Percentiles rank a stretch among this genome's conserved stretches.
phyloP scores from a whole-genome alignment of 495 filamentous ascomycete genomes.

The Trichocladium uniseriatum region DNA sequence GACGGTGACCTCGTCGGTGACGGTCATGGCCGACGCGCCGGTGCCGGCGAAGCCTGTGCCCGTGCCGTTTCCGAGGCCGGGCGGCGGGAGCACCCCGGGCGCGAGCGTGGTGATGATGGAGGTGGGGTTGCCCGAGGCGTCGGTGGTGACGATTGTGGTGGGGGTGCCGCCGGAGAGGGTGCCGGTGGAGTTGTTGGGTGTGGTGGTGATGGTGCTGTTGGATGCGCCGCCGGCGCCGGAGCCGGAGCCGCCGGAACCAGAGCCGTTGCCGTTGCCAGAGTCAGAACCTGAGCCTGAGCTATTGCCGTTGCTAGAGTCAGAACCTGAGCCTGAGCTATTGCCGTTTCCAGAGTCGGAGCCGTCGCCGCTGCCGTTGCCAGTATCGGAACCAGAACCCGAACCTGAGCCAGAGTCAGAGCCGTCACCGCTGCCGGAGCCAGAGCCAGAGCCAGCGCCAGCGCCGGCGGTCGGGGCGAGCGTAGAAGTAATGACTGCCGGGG shows the following conservation, averaged over 20 bases:
- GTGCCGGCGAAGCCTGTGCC: neutral
- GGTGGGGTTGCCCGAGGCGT: neutral
- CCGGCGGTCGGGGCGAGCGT: neutral
- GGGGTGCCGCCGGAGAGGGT: too few relatives aligned
- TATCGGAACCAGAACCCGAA: too few relatives aligned
- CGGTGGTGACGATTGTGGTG: neutral
- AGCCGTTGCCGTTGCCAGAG: neutral
- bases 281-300: neutral
- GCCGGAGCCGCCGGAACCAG: neutral
- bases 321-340: too few relatives aligned
- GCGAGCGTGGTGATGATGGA: neutral
- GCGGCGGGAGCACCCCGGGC: neutral
- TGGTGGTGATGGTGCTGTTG: neutral
- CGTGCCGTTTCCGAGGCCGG: neutral
- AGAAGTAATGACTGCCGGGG: neutral
- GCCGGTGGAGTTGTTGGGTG: too few relatives aligned
- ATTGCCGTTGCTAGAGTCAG: too few relatives aligned
- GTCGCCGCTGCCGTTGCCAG: neutral
- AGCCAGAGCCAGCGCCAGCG: too few relatives aligned
- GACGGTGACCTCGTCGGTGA: constrained; percentile 9
- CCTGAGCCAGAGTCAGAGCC: neutral
- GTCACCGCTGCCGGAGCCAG: neutral
- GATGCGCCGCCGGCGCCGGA: neutral
- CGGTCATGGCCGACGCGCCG: constrained; percentile 1
- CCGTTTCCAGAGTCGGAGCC: too few relatives aligned